Evolutionary conservation across 768 basidiomycete genomes (phyloP).

Genomic region (Multifurca ochricompacta): DNA sequence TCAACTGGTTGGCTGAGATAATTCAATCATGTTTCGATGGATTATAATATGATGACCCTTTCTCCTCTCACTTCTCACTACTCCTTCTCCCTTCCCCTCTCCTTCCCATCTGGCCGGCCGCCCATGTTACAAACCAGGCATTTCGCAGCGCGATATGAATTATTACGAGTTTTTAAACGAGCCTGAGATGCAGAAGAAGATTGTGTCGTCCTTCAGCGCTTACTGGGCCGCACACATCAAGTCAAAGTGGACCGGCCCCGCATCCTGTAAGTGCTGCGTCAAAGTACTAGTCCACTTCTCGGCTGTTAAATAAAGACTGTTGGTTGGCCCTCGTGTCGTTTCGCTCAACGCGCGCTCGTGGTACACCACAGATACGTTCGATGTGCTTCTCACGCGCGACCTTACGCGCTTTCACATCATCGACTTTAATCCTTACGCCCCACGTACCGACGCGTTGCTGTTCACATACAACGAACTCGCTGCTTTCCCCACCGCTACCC

Average conservation of each 20-base stretch:
- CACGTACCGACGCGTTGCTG: slow-evolving; percentile 79
- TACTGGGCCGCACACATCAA: slow-evolving; percentile 70
- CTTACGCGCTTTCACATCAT: slow-evolving; percentile 69
- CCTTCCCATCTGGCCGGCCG: too few species aligned
- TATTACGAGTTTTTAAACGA: slow-evolving; percentile 83
- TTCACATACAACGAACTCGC: slow-evolving; percentile 77
- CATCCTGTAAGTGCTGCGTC: slow-evolving; percentile 54
- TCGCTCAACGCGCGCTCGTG: not conserved
- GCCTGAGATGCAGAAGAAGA: slow-evolving; percentile 40
- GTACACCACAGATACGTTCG: slow-evolving; percentile 60
- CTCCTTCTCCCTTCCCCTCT: too few species aligned
- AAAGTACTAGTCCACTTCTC: not conserved
- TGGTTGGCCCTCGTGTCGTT: too few species aligned
- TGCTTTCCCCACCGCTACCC: slow-evolving; percentile 26
- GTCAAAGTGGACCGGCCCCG: slow-evolving; percentile 45
- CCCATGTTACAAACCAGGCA: slow-evolving; percentile 39
- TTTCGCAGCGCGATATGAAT: slow-evolving; percentile 83
- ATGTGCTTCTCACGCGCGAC: slow-evolving; percentile 80
- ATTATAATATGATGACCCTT: too few species aligned
- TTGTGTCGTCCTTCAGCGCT: slow-evolving; percentile 41
- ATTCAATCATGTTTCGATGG: too few species aligned
- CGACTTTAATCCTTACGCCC: slow-evolving; percentile 87
- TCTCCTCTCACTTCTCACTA: too few species aligned
- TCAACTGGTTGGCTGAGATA: too few species aligned
- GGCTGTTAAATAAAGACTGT: too few species aligned